Conservation (phyloP, 306 rosid genomes). For the Calophaca sinica region DNA sequence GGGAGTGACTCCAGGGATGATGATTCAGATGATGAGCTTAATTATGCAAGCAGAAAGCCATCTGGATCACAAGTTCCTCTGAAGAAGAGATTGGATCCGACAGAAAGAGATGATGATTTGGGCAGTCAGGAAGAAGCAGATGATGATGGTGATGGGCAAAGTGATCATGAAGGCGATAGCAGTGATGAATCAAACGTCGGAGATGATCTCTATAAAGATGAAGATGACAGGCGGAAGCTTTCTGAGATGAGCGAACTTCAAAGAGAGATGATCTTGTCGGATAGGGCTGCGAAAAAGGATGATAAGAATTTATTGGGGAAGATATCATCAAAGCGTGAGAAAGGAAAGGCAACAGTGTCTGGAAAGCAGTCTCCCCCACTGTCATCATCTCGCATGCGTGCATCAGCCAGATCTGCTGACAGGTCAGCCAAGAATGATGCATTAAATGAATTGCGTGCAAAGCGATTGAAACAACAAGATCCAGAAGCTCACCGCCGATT, state of each 20-base stretch:
- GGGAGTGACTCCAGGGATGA: constrained; percentile 86
- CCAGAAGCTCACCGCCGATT: constrained; percentile 78
- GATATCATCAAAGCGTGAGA: constrained; percentile 77
- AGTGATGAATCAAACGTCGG: constrained; percentile 85
- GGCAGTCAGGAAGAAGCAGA: constrained; percentile 82
- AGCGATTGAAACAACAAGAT: constrained; percentile 91
- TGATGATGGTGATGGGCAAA: constrained; percentile 51
- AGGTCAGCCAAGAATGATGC: constrained; percentile 94
- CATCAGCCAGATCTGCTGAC: constrained; percentile 83
- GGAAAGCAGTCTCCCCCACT: constrained; percentile 74
- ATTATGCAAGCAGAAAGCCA: constrained; percentile 64
- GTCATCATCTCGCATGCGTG: constrained; percentile 76
- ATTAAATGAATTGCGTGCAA: constrained; percentile 91
- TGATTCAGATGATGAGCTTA: constrained; percentile 64
- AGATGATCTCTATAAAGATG: constrained; percentile 90
- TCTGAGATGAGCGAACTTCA: constrained; percentile 96
- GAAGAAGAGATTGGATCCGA: constrained; percentile 83
- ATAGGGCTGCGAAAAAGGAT: constrained; percentile 83
- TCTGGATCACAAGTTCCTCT: constrained; percentile 80
- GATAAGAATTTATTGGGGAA: constrained; percentile 83
- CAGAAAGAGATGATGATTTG: constrained; percentile 72
- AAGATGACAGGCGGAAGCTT: constrained; percentile 77
- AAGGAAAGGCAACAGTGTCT: constrained; percentile 64
- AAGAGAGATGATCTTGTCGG: constrained; percentile 93
- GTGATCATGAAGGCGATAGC: constrained; percentile 65